phyloP scores from a whole-genome alignment of 2,329 filamentous ascomycete species.

The Neofusicoccum kwambonambiense region DNA sequence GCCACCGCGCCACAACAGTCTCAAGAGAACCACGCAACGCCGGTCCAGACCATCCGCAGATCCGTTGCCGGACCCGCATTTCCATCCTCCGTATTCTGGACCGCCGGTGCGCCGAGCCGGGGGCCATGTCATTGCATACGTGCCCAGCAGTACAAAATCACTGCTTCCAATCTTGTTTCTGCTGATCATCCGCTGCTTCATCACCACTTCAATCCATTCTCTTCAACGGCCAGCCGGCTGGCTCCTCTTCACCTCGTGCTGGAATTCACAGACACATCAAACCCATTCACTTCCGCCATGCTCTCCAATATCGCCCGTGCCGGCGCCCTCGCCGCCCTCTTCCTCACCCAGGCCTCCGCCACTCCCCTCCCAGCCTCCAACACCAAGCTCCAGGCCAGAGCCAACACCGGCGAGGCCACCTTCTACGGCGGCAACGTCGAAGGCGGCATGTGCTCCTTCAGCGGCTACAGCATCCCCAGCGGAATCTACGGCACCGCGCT shows the following conservation, averaged over 20 bases:
- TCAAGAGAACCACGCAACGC: neutral
- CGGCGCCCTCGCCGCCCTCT: neutral
- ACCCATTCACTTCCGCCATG: neutral
- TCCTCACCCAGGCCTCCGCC: neutral
- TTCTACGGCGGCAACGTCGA: slow-evolving; percentile 43
- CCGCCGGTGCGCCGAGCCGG: neutral
- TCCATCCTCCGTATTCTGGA: neutral
- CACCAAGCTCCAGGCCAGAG: neutral
- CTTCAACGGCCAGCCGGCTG: neutral
- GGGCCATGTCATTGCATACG: neutral
- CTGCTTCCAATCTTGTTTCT: neutral
- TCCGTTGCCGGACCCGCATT: neutral
- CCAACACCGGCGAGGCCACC: slow-evolving; percentile 30
- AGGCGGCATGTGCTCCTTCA: slow-evolving; percentile 64
- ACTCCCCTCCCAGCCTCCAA: neutral
- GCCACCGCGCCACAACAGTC: neutral
- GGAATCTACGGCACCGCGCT: slow-evolving; percentile 62
- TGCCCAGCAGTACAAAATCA: neutral
- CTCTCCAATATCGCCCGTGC: neutral
- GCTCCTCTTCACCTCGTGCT: neutral
- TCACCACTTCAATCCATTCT: neutral
- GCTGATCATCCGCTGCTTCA: neutral
- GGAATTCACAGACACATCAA: neutral
- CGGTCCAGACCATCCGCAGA: neutral
- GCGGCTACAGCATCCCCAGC: slow-evolving; percentile 60